These are phyloP conservation scores for Sporothrix variecibatus DNA, from an alignment of 2,329 filamentous ascomycete species.

Conservation along the genomic window DNA sequence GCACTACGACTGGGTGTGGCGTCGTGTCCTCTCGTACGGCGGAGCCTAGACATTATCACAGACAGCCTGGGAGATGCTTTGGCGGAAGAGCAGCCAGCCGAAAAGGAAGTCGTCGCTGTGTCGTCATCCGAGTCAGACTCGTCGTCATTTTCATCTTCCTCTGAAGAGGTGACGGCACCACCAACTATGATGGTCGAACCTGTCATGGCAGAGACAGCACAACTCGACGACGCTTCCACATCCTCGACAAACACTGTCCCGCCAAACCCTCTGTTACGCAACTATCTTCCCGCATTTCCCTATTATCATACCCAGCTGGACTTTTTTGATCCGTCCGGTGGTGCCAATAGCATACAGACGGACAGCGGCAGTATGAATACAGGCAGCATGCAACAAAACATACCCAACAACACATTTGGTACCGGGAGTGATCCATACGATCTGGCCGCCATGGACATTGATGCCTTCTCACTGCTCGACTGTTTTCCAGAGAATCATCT, in stretches of 20 bases:
- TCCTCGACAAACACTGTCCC: not conserved
- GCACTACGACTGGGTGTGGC: conserved; percentile 33
- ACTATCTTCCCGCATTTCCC: conserved; percentile 32
- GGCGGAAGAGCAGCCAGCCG: not conserved
- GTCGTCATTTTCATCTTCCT: not conserved
- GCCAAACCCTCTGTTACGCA: conserved; percentile 15
- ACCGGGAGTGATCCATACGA: not conserved
- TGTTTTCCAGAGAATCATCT: conserved; percentile 32
- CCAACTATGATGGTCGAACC: not conserved
- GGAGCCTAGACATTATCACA: conserved; percentile 39
- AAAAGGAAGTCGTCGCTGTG: not conserved
- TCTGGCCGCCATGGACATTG: conserved; percentile 29
- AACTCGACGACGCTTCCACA: not conserved
- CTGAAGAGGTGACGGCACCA: not conserved
- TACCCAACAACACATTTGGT: not conserved
- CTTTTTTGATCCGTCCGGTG: not conserved
- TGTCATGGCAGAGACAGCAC: not conserved
- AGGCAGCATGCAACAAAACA: not conserved
- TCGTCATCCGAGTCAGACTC: not conserved
- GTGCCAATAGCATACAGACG: not conserved
- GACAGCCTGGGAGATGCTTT: conserved; percentile 23
- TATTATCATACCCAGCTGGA: conserved; percentile 27
- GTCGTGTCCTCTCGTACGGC: conserved; percentile 36
- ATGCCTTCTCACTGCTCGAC: conserved; percentile 32
- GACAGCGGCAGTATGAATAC: not conserved